Base-by-base conservation (phyloP, 306 rosid species). In the Vigna mungo region DNA sequence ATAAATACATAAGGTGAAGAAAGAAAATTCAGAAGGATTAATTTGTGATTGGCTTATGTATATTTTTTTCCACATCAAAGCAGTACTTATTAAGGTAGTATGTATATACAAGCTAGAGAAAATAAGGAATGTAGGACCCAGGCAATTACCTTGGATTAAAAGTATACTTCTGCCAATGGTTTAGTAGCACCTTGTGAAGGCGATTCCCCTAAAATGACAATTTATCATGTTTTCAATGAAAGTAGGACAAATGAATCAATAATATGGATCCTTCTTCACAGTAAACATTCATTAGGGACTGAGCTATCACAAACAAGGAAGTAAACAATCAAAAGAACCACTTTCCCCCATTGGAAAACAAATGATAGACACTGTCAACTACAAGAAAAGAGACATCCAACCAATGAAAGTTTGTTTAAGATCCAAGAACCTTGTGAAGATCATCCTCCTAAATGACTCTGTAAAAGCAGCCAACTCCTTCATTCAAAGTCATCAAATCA, bases 161-260 rank as follows among this genome's bases (percentile, higher is more conserved):
- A 63, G 97, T 89, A 81, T 85, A 92, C 87, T 89, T 95, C 72
- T 92, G 97, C 98, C 98, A 92, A 87, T 95, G 98, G 84, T 34
- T 85, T 79, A 88, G 87, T 58, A 95, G 87, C 82, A 89, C 93
- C 86, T 92, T 95, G 87, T 95, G 93, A 86, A 95, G 85, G 85
- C 98, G 97, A 47, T 88, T 92, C 60, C 97, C 99, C 98, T 96
- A 77, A 69, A 80, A 81, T 79, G 73, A 70, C 54, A 72, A 54
- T 16, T 25, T 44, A 71, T 36, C 44, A 37, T 59, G 83, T 81
- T 49, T 62, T 71, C 36, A 83, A 68, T 68, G 60, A 48, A 74
- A 75, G 17, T 39, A 51, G 21, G 9, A 54, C 54, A 2, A 44
- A 44, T 12, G 16, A 44, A 44, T 44, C 49, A 48, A 14, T 15